Conservation (phyloP, 2,329 filamentous ascomycete species). For the Tricladium varicosporioides region DNA sequence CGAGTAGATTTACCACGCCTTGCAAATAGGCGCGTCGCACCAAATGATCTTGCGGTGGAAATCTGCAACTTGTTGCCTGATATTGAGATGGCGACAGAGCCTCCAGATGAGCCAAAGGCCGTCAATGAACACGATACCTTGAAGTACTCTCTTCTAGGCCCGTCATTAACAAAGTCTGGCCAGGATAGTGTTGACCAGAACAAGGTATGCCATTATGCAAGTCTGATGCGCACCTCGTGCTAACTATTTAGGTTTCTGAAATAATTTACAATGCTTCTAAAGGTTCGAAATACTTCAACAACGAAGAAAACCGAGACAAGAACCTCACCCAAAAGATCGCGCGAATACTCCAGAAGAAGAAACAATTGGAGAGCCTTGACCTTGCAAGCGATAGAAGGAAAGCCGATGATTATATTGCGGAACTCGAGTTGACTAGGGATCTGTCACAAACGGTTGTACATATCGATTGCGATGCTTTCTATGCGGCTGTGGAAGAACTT, state of each 20-base stretch:
- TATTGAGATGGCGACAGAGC: slow-evolving; percentile 25
- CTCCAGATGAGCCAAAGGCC: slow-evolving; percentile 16
- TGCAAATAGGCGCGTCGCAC: too few species aligned
- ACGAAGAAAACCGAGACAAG: slow-evolving; percentile 81
- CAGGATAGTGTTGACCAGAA: slow-evolving; percentile 91
- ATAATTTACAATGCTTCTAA: slow-evolving; percentile 97
- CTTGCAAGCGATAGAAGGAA: slow-evolving; percentile 69
- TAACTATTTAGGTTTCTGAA: slow-evolving; percentile 68
- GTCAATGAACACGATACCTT: slow-evolving; percentile 57
- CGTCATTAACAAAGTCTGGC: slow-evolving; percentile 89
- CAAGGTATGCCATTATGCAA: slow-evolving; percentile 51
- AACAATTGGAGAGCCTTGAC: slow-evolving; percentile 71
- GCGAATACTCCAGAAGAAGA: slow-evolving; percentile 72
- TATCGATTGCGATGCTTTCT: slow-evolving; percentile 97
- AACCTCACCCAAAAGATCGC: slow-evolving; percentile 83
- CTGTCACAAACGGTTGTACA: slow-evolving; percentile 84
- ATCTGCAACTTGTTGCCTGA: background rate
- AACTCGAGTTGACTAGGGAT: slow-evolving; percentile 77
- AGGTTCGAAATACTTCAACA: slow-evolving; percentile 93
- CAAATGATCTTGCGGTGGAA: background rate
- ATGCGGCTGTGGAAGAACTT: slow-evolving; percentile 86
- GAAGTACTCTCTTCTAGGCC: slow-evolving; percentile 87
- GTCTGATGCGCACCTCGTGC: background rate
- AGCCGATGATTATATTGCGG: slow-evolving; percentile 77
- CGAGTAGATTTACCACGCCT: background rate